Conservation (phyloP, 2,329 filamentous ascomycete species). For the Xylaria hypoxylon region DNA sequence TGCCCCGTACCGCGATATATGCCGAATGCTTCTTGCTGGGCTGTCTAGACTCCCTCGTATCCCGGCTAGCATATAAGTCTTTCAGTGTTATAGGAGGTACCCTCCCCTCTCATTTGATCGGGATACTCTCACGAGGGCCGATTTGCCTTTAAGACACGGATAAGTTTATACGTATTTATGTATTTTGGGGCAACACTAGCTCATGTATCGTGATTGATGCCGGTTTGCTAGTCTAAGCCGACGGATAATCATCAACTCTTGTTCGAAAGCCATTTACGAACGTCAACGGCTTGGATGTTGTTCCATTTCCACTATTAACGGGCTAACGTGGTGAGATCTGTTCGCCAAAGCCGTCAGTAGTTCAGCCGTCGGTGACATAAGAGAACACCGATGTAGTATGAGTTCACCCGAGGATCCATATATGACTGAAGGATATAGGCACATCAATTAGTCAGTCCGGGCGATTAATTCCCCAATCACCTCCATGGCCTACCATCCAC, state of each 20-base stretch:
- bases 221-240: neutral
- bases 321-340: no score
- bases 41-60: no score
- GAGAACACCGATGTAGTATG: conserved; percentile 1
- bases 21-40: neutral
- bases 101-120: no score
- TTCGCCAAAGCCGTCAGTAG: neutral
- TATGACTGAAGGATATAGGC: neutral
- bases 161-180: no score
- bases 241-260: neutral
- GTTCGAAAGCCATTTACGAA: neutral
- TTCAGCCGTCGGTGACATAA: conserved; percentile 19
- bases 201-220: neutral
- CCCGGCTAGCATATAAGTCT: no score
- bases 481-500: neutral
- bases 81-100: no score
- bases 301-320: neutral
- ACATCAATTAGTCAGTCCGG: conserved; percentile 21
- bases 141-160: no score
- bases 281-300: neutral
- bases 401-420: conserved; percentile 18
- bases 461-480: conserved; percentile 22
- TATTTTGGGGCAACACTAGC: neutral
- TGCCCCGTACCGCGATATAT: no score
- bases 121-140: no score